Evolutionary conservation across 106 monocot species (phyloP).

Genomic region (Cymbidium sinense): DNA sequence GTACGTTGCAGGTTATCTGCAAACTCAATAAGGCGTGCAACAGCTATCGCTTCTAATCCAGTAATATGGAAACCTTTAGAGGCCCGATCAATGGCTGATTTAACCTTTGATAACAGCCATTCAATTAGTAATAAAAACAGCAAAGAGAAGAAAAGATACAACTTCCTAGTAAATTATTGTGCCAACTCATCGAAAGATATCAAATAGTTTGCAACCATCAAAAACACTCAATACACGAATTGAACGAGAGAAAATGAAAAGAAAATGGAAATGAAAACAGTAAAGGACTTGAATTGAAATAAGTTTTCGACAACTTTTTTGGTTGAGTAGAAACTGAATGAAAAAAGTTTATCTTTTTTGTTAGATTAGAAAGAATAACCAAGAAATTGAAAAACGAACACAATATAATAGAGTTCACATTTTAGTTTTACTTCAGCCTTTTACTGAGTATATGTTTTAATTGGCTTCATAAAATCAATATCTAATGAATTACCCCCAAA

Average conservation of each 20-base stretch:
- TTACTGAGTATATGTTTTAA: no score
- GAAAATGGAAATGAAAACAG: background rate
- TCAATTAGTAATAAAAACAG: background rate
- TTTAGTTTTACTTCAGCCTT: no score
- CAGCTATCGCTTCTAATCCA: slow-evolving; percentile 61
- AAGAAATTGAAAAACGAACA: background rate
- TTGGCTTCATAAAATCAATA: no score
- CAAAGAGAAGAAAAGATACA: background rate
- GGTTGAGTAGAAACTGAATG: no score
- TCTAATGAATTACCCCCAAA: no score
- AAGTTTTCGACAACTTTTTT: background rate
- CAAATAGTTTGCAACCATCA: background rate
- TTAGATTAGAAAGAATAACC: no score
- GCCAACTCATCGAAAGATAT: background rate
- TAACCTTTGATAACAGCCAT: slow-evolving; percentile 36
- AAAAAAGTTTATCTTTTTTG: no score
- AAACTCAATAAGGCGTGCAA: slow-evolving; percentile 51
- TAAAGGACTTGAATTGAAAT: background rate
- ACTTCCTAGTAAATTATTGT: background rate
- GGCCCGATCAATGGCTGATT: slow-evolving; percentile 59
- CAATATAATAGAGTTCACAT: background rate
- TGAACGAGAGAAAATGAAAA: background rate
- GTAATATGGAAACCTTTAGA: slow-evolving; percentile 44
- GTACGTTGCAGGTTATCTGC: slow-evolving; percentile 55
- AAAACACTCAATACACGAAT: no score